Percentiles rank a stretch among this genome's conserved stretches.
phyloP scores from a whole-genome alignment of 2,329 filamentous ascomycete genomes.

The Alternaria metachromatica region DNA sequence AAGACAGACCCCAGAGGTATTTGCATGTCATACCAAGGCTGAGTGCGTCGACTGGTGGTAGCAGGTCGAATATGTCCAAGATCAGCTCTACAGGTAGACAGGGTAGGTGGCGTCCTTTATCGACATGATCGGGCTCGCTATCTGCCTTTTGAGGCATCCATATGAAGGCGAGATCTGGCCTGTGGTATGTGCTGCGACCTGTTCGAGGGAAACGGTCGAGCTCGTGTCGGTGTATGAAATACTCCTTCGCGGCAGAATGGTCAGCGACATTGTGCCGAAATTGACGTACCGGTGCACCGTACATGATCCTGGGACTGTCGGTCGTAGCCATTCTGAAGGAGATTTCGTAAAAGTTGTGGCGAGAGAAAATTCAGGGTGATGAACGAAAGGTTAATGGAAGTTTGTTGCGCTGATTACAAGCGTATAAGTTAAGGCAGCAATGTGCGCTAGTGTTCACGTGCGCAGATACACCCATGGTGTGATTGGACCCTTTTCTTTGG shows the following conservation, averaged over 20 bases:
- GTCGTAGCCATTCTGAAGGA: background rate
- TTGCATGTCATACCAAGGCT: too few relatives aligned
- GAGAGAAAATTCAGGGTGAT: too few relatives aligned
- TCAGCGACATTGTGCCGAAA: background rate
- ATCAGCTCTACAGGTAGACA: too few relatives aligned
- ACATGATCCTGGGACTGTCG: accelerated
- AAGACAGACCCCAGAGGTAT: too few relatives aligned
- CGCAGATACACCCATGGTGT: background rate
- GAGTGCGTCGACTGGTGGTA: too few relatives aligned
- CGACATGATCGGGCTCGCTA: too few relatives aligned
- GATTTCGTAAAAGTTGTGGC: too few relatives aligned
- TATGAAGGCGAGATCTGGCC: background rate
- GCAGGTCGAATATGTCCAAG: too few relatives aligned
- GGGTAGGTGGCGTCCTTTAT: too few relatives aligned
- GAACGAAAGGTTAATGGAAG: too few relatives aligned
- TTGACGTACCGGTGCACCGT: background rate
- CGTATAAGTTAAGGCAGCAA: background rate
- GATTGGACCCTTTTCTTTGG: background rate
- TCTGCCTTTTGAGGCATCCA: background rate
- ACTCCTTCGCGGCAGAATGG: background rate
- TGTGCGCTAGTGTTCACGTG: background rate
- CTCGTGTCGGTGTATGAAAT: background rate
- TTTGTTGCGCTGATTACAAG: background rate
- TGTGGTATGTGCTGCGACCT: too few relatives aligned
- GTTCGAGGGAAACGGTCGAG: too few relatives aligned